Base-by-base conservation (phyloP, 1,139 yeast genomes). In the Taiozyma sp. region DNA sequence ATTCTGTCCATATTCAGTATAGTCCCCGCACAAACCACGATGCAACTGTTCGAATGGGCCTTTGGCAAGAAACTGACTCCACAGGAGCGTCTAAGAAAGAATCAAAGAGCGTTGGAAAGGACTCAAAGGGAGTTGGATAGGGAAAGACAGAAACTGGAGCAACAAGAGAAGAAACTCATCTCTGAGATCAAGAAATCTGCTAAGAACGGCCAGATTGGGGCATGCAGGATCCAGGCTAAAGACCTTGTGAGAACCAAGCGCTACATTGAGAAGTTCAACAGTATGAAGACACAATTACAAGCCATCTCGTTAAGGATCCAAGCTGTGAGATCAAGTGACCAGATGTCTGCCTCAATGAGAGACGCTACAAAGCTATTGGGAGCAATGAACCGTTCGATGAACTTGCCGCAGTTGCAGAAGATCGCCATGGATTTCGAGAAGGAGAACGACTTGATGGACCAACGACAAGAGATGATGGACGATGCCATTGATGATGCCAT, bases 381-480 rank as follows among this genome's bases (percentile, higher is more conserved):
- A 45, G 85, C 96, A 8, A 88, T 93, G 96, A 93, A 93, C 69
- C 74, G 84, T 63, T 83, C 84, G 54, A 87, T 92, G 95, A 93
- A 93, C 64, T 71, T 93, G 58, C 97, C 97, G 1, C 96, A 90
- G 59, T 73, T 93, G 57, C 87, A 90, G 52, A 79, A 87, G 57
- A 93, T 95, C 41, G 92, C 97, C 2, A 93, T 90, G 84, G 98
- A 95, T 64, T 93, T 93, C 70, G 96, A 95, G 62, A 83, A 82
- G 64, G 96, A 93, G 66, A 90, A 88, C 69, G 99, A 93, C 66
- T 74, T 95, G 65, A 93, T 93, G 98, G 98, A 93, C 68, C 99
- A 93, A 71, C 86, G 96, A 63, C 98, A 93, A 68, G 99, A 95
- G 65, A 90, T 93, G 80, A 95, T 93, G 89, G 99, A 93, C 67